These are phyloP conservation scores for Sordariomycetes sp. DNA, from an alignment of 2,329 filamentous ascomycete genomes.

Conservation along the genomic window DNA sequence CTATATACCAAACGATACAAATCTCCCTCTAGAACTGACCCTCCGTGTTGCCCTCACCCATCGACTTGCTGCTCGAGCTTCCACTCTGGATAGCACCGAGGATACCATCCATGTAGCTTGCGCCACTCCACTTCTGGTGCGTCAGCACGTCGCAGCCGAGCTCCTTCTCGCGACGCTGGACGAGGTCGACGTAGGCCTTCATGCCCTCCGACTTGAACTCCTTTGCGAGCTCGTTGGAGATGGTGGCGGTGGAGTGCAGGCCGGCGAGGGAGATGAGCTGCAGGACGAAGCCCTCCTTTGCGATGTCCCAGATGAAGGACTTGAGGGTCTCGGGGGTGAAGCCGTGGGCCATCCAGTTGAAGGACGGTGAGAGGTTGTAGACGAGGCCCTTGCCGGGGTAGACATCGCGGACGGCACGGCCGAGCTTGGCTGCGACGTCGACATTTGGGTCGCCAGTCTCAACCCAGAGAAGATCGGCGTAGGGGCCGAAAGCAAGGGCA, in stretches of 20 bases:
- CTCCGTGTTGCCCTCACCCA: slow-evolving; percentile 93
- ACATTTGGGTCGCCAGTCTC: slow-evolving; percentile 90
- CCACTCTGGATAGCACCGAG: slow-evolving; percentile 85
- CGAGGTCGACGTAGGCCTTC: slow-evolving; percentile 92
- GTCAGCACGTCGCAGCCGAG: slow-evolving; percentile 85
- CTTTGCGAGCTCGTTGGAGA: slow-evolving; percentile 65
- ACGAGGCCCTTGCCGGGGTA: slow-evolving; percentile 81
- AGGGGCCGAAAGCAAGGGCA: slow-evolving; percentile 82
- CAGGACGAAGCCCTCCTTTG: slow-evolving; percentile 70
- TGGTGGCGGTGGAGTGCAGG: slow-evolving; percentile 55
- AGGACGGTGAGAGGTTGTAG: slow-evolving; percentile 92
- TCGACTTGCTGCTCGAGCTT: slow-evolving; percentile 80
- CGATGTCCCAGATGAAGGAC: slow-evolving; percentile 95
- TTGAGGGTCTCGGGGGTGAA: slow-evolving; percentile 76
- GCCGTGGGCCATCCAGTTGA: slow-evolving; percentile 97
- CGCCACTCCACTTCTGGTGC: slow-evolving; percentile 78
- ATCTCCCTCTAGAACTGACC: slow-evolving; percentile 42
- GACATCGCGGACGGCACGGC: slow-evolving; percentile 60
- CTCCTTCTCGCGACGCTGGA: slow-evolving; percentile 86
- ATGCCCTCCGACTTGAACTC: slow-evolving; percentile 87
- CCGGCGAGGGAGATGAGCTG: slow-evolving; percentile 61
- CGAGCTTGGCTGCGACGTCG: slow-evolving; percentile 64
- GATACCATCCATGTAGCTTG: slow-evolving; percentile 75
- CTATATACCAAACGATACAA: background rate
- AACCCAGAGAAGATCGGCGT: slow-evolving; percentile 92